Base-by-base conservation (phyloP, 768 basidiomycete genomes). In the Tulasnella calospora region DNA sequence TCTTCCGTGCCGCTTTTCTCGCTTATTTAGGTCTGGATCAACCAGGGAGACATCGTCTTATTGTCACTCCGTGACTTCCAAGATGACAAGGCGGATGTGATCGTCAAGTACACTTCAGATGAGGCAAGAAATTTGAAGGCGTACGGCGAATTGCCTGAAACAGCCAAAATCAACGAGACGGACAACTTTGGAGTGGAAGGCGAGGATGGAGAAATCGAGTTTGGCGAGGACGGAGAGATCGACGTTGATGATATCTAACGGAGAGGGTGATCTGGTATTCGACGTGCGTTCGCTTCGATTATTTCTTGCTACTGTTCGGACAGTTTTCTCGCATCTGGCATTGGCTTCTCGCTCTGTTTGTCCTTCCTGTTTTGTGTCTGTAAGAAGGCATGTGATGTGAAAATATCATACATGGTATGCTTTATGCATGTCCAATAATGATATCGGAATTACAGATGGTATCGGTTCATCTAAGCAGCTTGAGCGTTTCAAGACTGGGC, bases 71-170 rank as follows among this genome's bases (percentile, higher is more conserved):
- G 98, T 80, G 98, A 99, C 73, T 99, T 99, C 90, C 97, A 99
- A 85, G 98, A 99, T 82, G 95, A 94, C 86, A 98, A 98, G 85
- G 98, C 96, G 27, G 98, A 99, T 86, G 97, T 99, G 73, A 98
- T 99, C 83, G 97, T 98, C 82, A 98, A 98, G 86, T 99, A 99
- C 85, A 98, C 96, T 1, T 91, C 96, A 47, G 96, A 99, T 83
- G 97, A 99, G 84, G 94, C 94, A 67, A 89, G 94, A 80, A 94
- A 92, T 84, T 73, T 82, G n/a, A 82, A 82, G 78, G 81, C 95
- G 23, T 99, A 99, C 83, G 98, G 98, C 75, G 98, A 99, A 84
- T 89, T 99, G 41, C 97, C 98, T 30, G 94, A 95, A 85, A 94
- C 94, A 82, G 94, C 95, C 83, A 95, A 95, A 87, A 95, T 97